Base-by-base conservation (phyloP, 495 filamentous ascomycete genomes). In the Aspergillus incahuasiensis region DNA sequence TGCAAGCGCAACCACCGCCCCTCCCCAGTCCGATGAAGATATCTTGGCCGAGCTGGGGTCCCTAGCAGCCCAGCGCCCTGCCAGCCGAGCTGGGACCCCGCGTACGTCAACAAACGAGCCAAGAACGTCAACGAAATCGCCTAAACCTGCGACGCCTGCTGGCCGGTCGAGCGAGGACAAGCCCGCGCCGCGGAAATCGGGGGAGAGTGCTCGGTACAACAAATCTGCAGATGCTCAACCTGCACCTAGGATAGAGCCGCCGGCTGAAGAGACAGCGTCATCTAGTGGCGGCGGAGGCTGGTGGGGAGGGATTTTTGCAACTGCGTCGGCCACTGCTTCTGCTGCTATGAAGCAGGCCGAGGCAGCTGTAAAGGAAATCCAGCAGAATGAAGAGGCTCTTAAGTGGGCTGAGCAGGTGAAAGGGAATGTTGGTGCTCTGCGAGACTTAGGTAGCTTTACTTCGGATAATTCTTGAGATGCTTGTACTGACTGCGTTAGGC, bases 341-440 rank as follows among this genome's bases (percentile, higher is more conserved):
- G 89, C 91, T 32, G 95, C 92, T 41, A 88, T 96, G 71, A 96
- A 95, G 79, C 89, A 91, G 66, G 94, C 95, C 28, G 91, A 97
- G 69, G 90, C 86, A 15, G 85, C 91, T 1, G 91, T 95, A 46
- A 95, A 95, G 66, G 91, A 96, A 66, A 91, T 97, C 39, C 90
- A 95, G 67, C 88, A 91, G 63, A 96, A 96, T 56, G 91, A 98
- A 71, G 94, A 98, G 68, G 94, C 92, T 39, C 89, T 91, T 72
- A 85, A 87, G 70, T 97, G 94, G 94, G 94, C 91, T 6, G 87
- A 92, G 55, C 92, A 97, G 66, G 88, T 97, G 39, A 87, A 86
- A 67, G 92, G 91, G 41, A 97, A 97, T 68, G 90, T 95, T 19
- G 89, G 87, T 28, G 88, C 84, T 28, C 68, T 98, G 12, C 80